Evolutionary conservation across 441 rosid species (phyloP), one percentile per base, ranked within the genome.

Genomic region (Populus hybrid): DNA sequence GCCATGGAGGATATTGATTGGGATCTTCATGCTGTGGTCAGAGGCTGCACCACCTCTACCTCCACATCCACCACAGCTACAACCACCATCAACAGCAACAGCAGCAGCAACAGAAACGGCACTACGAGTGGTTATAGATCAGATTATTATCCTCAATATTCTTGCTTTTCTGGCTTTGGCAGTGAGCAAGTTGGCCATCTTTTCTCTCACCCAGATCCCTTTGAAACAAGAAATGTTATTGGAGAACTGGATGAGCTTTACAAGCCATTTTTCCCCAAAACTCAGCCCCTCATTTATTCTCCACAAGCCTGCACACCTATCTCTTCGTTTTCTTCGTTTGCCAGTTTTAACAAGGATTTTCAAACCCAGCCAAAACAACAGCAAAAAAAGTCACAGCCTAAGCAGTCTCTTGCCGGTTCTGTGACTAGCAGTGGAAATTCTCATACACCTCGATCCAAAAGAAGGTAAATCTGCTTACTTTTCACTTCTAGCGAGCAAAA

Each of bases 1-100:
- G 73, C 82, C 81, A 92, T 94, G 95, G 97, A 87, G 81, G 94
- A 84, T 73, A 45, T 45, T 45, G 98, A 93, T 75, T 95, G 98
- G 99, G 99, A 93, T 91, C 96, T 95, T 75, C 89, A 91, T 69
- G 99, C 99, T 69, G 97, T 95, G 82, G 98, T 95, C 64, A 85
- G 99, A 82, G 90, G 99, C 42, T 95, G 92, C 83, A 71, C 86
- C 83, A n/a, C n/a, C n/a, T n/a, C n/a, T n/a, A n/a, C n/a, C n/a
- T n/a, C n/a, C n/a, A n/a, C n/a, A n/a, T 26, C 26, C 26, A 36
- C 85, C 31, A 68, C 87, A 74, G 9, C 83, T 64, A 9, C 87
- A 68, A 4, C 86, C 40, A 40, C 82, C 63, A 71, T 6, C 66
- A 40, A 16, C 71, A 6, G 84, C 42, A 40, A 77, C 65, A 72